Percentiles rank a stretch among this genome's conserved stretches.
phyloP scores from a whole-genome alignment of 2,329 filamentous ascomycete species.

The Neonectria coccinea region DNA sequence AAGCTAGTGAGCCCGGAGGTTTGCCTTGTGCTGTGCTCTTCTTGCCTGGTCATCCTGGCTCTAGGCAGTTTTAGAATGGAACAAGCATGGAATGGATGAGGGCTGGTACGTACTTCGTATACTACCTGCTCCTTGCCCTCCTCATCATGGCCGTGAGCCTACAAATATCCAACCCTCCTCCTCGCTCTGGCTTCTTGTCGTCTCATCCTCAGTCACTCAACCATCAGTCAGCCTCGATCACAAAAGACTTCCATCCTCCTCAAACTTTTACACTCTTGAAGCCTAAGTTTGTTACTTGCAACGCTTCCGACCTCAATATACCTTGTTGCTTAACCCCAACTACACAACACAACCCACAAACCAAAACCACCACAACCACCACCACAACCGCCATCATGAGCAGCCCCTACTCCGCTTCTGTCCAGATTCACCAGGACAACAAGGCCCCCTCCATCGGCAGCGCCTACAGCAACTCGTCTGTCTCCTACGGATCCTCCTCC shows the following conservation, averaged over 20 bases:
- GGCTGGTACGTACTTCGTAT: constrained; percentile 15
- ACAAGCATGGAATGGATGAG: neutral
- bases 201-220: constrained; percentile 16
- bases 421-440: constrained; percentile 51
- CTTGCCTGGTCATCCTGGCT: constrained; percentile 36
- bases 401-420: constrained; percentile 37
- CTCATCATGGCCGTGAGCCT: constrained; percentile 6
- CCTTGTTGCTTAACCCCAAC: neutral
- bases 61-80: constrained; percentile 32
- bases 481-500: constrained; percentile 45
- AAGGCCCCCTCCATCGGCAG: constrained; percentile 46
- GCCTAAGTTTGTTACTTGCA: constrained; percentile 13
- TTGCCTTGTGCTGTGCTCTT: constrained; percentile 36
- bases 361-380: constrained; percentile 20
- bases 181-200: neutral
- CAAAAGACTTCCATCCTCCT: neutral
- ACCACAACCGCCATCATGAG: constrained; percentile 41
- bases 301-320: constrained; percentile 20
- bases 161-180: constrained; percentile 18
- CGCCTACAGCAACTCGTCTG: constrained; percentile 44
- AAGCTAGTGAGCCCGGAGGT: constrained; percentile 19
- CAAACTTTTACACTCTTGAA: neutral
- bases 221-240: neutral
- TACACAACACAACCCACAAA: constrained; percentile 4
- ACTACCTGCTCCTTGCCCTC: constrained; percentile 1